A percentile compares a stretch with the other conserved stretches of the same genome.
Conservation (phyloP, 345 rosid genomes). For the Odontarrhena argentea region DNA sequence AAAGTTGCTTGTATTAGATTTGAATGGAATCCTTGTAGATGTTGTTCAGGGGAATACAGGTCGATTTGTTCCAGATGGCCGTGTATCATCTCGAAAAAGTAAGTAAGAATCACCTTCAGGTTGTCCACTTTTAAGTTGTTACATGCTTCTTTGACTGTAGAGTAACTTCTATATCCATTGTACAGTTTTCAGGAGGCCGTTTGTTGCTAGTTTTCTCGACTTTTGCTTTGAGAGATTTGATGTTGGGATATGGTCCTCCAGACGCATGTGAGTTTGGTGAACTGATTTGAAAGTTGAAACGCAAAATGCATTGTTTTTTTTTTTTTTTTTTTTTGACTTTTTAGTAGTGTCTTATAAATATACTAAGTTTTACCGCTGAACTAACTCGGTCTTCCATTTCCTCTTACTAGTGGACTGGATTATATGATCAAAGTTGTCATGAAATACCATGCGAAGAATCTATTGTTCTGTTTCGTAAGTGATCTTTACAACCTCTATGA, state of each 20-base stretch:
- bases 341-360: background rate
- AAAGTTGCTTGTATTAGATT: conserved; percentile 78
- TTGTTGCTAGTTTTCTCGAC: conserved; percentile 57
- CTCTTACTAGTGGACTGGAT: conserved; percentile 33
- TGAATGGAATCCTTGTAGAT: conserved; percentile 84
- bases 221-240: conserved; percentile 83
- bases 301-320: conserved; percentile 3
- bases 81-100: conserved; percentile 62
- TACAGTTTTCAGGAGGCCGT: conserved; percentile 81
- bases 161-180: conserved; percentile 22
- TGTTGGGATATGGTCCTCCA: conserved; percentile 91
- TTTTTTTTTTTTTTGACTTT: background rate
- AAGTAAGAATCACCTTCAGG: conserved; percentile 26
- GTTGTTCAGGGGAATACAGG: conserved; percentile 41
- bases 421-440: conserved; percentile 32
- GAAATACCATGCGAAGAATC: conserved; percentile 24
- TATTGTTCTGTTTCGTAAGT: conserved; percentile 39
- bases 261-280: conserved; percentile 53
- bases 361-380: conserved; percentile 3
- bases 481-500: conserved; percentile 8
- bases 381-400: conserved; percentile 8
- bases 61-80: conserved; percentile 45
- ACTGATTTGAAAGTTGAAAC: conserved; percentile 3
- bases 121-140: conserved; percentile 10
- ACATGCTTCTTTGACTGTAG: conserved; percentile 15